phyloP scores from a whole-genome alignment of 139 green algal genomes.

The Chlorella vulgaris region DNA sequence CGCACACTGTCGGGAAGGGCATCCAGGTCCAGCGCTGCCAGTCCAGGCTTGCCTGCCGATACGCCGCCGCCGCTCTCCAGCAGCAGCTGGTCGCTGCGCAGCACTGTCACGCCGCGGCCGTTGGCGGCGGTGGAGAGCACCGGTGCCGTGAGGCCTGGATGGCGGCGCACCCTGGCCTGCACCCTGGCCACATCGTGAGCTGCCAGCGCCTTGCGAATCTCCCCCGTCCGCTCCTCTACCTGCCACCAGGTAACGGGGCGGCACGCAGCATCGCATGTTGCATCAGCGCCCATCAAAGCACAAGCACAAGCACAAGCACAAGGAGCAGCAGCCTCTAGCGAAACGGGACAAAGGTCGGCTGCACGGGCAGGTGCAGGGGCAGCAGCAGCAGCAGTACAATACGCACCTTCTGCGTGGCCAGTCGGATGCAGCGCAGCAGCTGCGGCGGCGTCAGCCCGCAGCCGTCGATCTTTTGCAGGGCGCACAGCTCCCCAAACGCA shows the following conservation, averaged over 20 bases:
- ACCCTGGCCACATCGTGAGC: conserved; percentile 62
- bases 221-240: conserved; percentile 47
- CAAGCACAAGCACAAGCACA: neutral
- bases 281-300: neutral
- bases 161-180: conserved; percentile 46
- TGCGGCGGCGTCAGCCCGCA: conserved; percentile 56
- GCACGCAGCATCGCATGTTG: no score
- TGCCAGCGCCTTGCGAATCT: conserved; percentile 61
- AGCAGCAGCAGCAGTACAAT: neutral
- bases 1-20: conserved; percentile 22
- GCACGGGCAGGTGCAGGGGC: neutral
- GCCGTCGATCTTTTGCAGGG: conserved; percentile 76
- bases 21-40: conserved; percentile 18
- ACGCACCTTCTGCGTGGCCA: conserved; percentile 31
- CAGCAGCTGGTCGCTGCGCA: conserved; percentile 25
- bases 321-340: no score
- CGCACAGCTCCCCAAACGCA: conserved; percentile 74
- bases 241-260: neutral
- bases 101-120: neutral
- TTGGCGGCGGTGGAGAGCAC: neutral
- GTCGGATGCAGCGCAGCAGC: conserved; percentile 51
- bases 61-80: neutral
- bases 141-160: conserved; percentile 1
- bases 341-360: neutral
- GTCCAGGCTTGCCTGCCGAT: neutral